Evolutionary conservation across 1,284 basidiomycete genomes (phyloP).

Genomic region (Microbotryomycetes sp.): DNA sequence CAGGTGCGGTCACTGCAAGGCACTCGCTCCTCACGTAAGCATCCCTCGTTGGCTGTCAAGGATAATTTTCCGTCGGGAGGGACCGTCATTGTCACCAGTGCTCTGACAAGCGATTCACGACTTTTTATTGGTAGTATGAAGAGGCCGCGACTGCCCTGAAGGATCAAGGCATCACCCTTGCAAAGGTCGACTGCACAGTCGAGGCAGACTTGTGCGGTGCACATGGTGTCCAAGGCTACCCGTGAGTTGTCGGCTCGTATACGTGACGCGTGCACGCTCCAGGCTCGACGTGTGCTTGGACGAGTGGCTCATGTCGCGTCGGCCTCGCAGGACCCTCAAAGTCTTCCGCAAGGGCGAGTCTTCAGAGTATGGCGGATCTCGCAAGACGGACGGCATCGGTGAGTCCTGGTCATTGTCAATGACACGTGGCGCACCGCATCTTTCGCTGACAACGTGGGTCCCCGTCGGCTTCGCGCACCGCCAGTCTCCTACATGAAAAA

Average conservation of each 20-base stretch:
- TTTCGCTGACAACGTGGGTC: too few species aligned
- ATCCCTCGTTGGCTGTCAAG: not conserved
- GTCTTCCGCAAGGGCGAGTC: conserved; percentile 81
- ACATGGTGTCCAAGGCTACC: conserved; percentile 83
- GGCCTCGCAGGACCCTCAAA: conserved; percentile 53
- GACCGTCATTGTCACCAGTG: not conserved
- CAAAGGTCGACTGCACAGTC: conserved; percentile 63
- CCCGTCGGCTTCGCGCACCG: too few species aligned
- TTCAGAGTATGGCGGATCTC: conserved; percentile 73
- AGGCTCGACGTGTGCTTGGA: not conserved
- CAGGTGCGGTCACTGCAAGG: conserved; percentile 64
- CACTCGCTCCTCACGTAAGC: conserved; percentile 43
- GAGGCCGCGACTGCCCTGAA: conserved; percentile 90
- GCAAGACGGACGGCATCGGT: conserved; percentile 86
- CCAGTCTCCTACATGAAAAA: conserved; percentile 95
- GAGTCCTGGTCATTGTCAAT: not conserved
- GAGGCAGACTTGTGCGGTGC: conserved; percentile 74
- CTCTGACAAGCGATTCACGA: not conserved
- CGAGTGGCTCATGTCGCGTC: not conserved
- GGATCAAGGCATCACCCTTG: conserved; percentile 79
- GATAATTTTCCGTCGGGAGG: not conserved
- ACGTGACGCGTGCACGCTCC: not conserved
- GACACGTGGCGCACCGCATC: too few species aligned
- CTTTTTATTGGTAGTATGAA: conserved; percentile 84
- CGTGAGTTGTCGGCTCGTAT: too few species aligned